phyloP scores from a whole-genome alignment of 176 grass and related monocot species.

The Oryza nivara region DNA sequence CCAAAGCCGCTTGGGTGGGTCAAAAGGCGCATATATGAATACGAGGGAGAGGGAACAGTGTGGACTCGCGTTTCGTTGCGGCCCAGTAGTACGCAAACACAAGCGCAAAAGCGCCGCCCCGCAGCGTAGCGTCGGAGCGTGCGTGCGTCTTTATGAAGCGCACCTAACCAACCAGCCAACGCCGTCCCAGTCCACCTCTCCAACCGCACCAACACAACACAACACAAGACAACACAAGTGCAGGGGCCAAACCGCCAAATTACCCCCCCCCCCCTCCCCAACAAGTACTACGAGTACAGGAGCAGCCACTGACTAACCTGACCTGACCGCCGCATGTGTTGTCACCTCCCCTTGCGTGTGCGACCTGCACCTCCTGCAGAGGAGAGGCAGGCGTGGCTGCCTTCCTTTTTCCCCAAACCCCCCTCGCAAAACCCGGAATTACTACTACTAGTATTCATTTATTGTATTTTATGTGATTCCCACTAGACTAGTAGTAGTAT shows the following conservation, averaged over 20 bases:
- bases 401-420: conserved; percentile 21
- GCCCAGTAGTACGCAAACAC: no score
- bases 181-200: background rate
- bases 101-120: no score
- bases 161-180: background rate
- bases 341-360: background rate
- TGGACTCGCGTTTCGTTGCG: no score
- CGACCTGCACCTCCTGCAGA: background rate
- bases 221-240: background rate
- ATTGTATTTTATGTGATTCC: no score
- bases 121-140: no score
- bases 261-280: no score
- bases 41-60: background rate
- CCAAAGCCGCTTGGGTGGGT: no score
- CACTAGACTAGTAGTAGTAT: no score
- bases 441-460: background rate
- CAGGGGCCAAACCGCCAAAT: background rate
- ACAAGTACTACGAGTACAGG: no score
- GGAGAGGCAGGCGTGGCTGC: background rate
- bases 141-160: background rate
- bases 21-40: no score
- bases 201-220: background rate
- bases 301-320: no score
- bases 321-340: background rate
- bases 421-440: background rate